phyloP scores from a whole-genome alignment of 2,329 filamentous ascomycete genomes.

The Cyphellophora attinorum region DNA sequence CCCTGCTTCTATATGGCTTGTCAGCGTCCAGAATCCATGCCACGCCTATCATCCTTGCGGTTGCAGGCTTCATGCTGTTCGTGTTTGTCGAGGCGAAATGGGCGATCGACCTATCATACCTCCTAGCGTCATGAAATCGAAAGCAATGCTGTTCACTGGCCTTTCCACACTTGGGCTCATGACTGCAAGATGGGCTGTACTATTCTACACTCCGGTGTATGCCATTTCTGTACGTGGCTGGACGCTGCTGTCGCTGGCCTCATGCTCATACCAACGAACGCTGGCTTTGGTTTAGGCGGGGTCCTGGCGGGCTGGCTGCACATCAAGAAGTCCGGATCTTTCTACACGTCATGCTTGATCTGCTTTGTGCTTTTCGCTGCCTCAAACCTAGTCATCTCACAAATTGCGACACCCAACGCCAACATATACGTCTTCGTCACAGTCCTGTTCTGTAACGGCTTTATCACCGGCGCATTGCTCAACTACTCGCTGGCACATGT shows the following conservation, averaged over 20 bases:
- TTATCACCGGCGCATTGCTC: constrained; percentile 61
- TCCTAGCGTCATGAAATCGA: constrained; percentile 57
- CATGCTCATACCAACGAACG: constrained; percentile 71
- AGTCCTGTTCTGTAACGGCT: constrained; percentile 53
- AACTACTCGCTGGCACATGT: constrained; percentile 78
- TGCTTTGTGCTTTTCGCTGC: constrained; percentile 54
- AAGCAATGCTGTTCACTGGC: constrained; percentile 63
- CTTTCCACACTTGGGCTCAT: constrained; percentile 67
- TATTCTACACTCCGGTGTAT: constrained; percentile 75
- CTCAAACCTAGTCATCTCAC: constrained; percentile 48
- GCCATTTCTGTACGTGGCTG: constrained; percentile 66
- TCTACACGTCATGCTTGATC: constrained; percentile 56
- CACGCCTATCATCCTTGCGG: constrained; percentile 51
- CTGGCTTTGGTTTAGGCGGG: constrained; percentile 66
- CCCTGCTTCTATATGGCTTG: constrained; percentile 63
- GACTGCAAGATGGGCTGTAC: constrained; percentile 68
- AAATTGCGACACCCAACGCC: constrained; percentile 44
- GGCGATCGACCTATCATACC: constrained; percentile 63
- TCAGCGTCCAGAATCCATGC: constrained; percentile 53
- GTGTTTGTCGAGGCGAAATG: constrained; percentile 53
- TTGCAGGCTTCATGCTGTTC: constrained; percentile 47
- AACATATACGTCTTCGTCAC: constrained; percentile 44
- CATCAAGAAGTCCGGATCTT: constrained; percentile 62
- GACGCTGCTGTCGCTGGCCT: constrained; percentile 62
- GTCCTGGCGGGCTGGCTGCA: constrained; percentile 66